Evolutionary conservation across 306 rosid species (phyloP).

Genomic region (Calophaca sinica): DNA sequence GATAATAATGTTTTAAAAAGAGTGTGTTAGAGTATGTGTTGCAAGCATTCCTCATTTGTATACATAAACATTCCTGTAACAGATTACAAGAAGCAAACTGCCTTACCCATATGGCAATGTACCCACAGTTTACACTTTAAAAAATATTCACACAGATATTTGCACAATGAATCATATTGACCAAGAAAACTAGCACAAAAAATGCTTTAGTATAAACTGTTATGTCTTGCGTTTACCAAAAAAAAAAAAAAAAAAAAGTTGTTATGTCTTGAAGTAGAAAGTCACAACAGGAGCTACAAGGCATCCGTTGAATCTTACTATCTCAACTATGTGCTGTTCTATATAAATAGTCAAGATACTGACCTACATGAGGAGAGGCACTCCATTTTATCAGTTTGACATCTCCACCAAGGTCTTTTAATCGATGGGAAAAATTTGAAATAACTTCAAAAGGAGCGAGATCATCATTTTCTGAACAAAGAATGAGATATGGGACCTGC

Average conservation of each 20-base stretch:
- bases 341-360: constrained; percentile 48
- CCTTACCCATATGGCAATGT: not conserved
- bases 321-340: constrained; percentile 17
- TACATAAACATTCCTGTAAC: not conserved
- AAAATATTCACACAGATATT: constrained; percentile 9
- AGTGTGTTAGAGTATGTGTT: not conserved
- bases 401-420: constrained; percentile 83
- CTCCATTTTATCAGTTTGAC: constrained; percentile 83
- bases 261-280: constrained; percentile 6
- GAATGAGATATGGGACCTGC: constrained; percentile 86
- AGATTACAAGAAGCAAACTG: constrained; percentile 10
- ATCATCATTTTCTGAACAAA: constrained; percentile 86
- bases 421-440: constrained; percentile 72
- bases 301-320: constrained; percentile 16
- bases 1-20: no score
- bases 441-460: constrained; percentile 82
- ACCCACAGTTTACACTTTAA: not conserved
- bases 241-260: no score
- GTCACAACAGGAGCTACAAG: constrained; percentile 2
- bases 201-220: constrained; percentile 11
- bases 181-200: constrained; percentile 21
- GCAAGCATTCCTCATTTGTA: no score
- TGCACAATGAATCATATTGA: constrained; percentile 11
- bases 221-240: no score
- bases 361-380: constrained; percentile 89